These are phyloP conservation scores for Candida koratica DNA, from an alignment of 805 yeast genomes.

Conservation along the genomic window DNA sequence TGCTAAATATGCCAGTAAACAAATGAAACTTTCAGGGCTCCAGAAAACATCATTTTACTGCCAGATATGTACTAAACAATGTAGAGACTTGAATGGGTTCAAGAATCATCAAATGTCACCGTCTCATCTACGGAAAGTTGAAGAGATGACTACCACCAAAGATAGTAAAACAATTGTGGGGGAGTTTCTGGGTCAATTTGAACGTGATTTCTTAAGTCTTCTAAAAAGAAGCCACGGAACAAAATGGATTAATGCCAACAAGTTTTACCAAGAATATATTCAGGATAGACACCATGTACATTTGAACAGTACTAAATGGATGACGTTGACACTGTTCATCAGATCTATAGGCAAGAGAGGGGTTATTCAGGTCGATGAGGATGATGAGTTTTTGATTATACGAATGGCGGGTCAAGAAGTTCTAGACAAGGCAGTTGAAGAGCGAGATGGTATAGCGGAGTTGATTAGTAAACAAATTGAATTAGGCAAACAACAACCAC, in stretches of 20 bases:
- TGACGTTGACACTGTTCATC: slow-evolving; percentile 64
- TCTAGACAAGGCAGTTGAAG: slow-evolving; percentile 3
- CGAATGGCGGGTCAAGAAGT: slow-evolving; percentile 22
- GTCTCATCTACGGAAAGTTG: slow-evolving; percentile 60
- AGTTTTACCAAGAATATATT: slow-evolving; percentile 87
- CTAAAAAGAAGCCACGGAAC: slow-evolving; percentile 74
- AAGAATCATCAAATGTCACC: slow-evolving; percentile 85
- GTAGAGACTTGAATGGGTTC: slow-evolving; percentile 94
- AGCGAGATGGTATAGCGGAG: slow-evolving; percentile 10
- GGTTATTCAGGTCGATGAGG: slow-evolving; percentile 45
- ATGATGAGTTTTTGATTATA: slow-evolving; percentile 30
- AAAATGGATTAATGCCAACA: slow-evolving; percentile 72
- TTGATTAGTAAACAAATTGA: slow-evolving; percentile 51
- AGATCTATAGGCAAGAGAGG: slow-evolving; percentile 56
- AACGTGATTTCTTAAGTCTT: slow-evolving; percentile 57
- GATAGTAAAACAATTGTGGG: slow-evolving; percentile 43
- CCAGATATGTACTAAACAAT: slow-evolving; percentile 87
- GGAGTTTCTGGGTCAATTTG: slow-evolving; percentile 57
- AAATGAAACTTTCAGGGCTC: slow-evolving; percentile 76
- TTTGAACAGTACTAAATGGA: slow-evolving; percentile 85
- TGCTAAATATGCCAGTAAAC: slow-evolving; percentile 67
- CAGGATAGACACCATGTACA: slow-evolving; percentile 80
- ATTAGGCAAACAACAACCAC: slow-evolving; percentile 26
- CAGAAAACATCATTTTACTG: slow-evolving; percentile 87
- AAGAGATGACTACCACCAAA: slow-evolving; percentile 29